Percentiles rank a stretch among this genome's conserved stretches.
These are phyloP conservation scores for Poronia punctata DNA, from an alignment of 495 filamentous ascomycete species.

Conservation along the genomic window DNA sequence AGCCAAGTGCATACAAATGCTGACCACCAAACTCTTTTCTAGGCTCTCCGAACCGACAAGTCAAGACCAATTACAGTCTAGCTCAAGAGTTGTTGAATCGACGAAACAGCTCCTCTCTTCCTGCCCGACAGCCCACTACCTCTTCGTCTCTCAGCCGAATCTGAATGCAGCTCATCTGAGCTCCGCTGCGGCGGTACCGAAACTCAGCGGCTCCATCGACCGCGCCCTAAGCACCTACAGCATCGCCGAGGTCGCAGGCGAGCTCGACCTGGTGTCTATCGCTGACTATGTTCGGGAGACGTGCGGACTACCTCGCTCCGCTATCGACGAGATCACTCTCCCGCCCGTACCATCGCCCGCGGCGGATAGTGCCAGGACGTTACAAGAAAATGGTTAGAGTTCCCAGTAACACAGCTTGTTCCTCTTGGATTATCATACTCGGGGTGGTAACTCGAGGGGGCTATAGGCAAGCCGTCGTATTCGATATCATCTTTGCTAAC, in stretches of 20 bases:
- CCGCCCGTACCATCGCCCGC: constrained; percentile 34
- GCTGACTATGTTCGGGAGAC: constrained; percentile 23
- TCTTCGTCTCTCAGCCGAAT: constrained; percentile 75
- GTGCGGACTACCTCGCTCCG: constrained; percentile 20
- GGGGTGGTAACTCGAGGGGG: too few species aligned
- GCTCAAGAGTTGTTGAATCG: constrained; percentile 28
- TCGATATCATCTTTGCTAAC: too few species aligned
- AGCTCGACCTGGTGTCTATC: constrained; percentile 40
- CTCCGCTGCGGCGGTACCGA: constrained; percentile 47
- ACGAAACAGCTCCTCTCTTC: constrained; percentile 44
- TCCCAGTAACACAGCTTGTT: too few species aligned
- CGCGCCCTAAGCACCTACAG: constrained; percentile 22
- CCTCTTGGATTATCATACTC: too few species aligned
- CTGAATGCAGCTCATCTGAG: constrained; percentile 60
- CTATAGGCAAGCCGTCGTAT: neutral
- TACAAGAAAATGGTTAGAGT: constrained; percentile 57
- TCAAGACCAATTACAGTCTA: constrained; percentile 38
- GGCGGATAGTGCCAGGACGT: constrained; percentile 38
- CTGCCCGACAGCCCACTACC: constrained; percentile 73
- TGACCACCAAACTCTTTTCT: constrained; percentile 1
- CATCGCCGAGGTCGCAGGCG: constrained; percentile 58
- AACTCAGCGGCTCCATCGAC: constrained; percentile 42
- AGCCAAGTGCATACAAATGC: constrained; percentile 9
- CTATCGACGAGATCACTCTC: constrained; percentile 44
- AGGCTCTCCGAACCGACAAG: constrained; percentile 26